phyloP scores from a whole-genome alignment of 2,329 filamentous ascomycete species.

The Ramularia endophylla region DNA sequence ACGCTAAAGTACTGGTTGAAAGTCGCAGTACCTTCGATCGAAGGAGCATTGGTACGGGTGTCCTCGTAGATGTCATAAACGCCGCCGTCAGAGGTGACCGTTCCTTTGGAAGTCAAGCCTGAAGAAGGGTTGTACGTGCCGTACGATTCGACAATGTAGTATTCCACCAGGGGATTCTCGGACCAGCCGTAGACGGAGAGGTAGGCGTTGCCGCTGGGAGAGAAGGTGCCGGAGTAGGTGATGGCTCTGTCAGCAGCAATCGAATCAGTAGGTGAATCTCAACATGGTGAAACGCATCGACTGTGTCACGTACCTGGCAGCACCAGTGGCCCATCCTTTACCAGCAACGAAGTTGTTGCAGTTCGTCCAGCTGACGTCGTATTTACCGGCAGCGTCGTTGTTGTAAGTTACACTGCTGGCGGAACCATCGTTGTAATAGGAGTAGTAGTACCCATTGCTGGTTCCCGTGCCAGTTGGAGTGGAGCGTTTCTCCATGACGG shows the following conservation, averaged over 20 bases:
- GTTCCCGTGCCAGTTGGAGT: constrained; percentile 45
- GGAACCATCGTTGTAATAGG: constrained; percentile 55
- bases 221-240: constrained; percentile 45
- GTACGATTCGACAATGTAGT: constrained; percentile 53
- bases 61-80: constrained; percentile 49
- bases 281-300: no score
- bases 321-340: constrained; percentile 54
- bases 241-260: constrained; percentile 36
- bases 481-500: constrained; percentile 30
- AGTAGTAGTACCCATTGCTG: constrained; percentile 55
- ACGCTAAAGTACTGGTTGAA: constrained; percentile 42
- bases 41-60: constrained; percentile 37
- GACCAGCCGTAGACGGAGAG: constrained; percentile 56
- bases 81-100: constrained; percentile 47
- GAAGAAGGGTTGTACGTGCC: constrained; percentile 40
- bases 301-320: constrained; percentile 41
- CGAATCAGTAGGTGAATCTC: not conserved
- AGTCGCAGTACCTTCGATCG: constrained; percentile 36
- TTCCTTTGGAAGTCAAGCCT: constrained; percentile 45
- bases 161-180: constrained; percentile 49
- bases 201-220: constrained; percentile 46
- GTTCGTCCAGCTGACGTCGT: constrained; percentile 42
- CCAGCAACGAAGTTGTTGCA: constrained; percentile 52
- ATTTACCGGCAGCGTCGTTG: constrained; percentile 47
- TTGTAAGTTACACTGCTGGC: constrained; percentile 49